Conservation (phyloP, 352 stramenopile species). For the Pythium rhizo-oryzae region DNA sequence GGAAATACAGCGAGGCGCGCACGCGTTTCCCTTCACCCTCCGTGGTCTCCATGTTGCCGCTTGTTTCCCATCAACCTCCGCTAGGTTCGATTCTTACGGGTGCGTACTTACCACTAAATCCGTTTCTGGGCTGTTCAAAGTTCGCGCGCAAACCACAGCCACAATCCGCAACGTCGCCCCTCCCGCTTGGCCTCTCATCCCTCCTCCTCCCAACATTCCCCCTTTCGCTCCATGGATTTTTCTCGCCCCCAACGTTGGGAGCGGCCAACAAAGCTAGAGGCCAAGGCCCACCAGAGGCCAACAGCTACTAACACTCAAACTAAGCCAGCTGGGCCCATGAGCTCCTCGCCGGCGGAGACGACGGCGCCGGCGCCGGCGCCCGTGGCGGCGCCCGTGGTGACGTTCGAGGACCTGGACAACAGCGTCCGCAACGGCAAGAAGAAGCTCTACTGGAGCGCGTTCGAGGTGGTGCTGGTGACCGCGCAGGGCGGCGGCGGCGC, state of each 20-base stretch:
- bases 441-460: conserved; percentile 35
- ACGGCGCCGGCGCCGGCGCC: background rate
- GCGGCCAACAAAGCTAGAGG: no score
- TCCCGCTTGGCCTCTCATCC: no score
- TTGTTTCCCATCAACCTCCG: no score
- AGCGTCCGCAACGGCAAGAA: conserved; percentile 34
- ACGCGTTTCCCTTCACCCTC: background rate
- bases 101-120: no score
- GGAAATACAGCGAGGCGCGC: background rate
- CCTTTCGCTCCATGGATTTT: no score
- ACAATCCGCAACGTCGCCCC: no score
- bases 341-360: background rate
- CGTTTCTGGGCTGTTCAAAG: no score
- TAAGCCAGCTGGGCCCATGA: conserved; percentile 10
- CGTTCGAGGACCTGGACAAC: conserved; percentile 31
- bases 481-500: background rate
- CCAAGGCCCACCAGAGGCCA: background rate
- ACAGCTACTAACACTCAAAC: background rate
- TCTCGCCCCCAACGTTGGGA: no score
- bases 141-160: no score
- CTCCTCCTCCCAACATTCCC: no score
- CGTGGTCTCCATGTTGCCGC: background rate
- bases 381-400: conserved; percentile 5
- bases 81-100: background rate
- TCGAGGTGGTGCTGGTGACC: conserved; percentile 25